These are phyloP conservation scores for Fomitopsis betulina DNA, from an alignment of 1,284 basidiomycete species.

Conservation along the genomic window DNA sequence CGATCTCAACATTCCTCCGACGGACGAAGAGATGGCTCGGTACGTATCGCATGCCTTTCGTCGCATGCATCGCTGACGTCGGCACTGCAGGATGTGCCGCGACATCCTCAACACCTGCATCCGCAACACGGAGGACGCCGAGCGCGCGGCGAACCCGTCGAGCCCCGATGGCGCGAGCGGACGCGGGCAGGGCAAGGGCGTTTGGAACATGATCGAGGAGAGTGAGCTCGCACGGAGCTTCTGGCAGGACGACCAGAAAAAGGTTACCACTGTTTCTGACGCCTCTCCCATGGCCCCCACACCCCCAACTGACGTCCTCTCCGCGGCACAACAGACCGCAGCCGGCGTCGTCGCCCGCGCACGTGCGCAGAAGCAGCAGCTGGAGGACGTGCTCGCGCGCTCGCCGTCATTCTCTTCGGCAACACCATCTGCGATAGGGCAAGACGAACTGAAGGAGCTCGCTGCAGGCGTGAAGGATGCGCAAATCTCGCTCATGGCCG, in stretches of 20 bases:
- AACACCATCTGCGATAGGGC: slow-evolving; percentile 19
- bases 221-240: slow-evolving; percentile 72
- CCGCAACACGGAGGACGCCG: slow-evolving; percentile 85
- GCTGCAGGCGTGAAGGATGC: slow-evolving; percentile 47
- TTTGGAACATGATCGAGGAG: slow-evolving; percentile 80
- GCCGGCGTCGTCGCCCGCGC: slow-evolving; percentile 51
- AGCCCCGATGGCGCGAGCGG: slow-evolving; percentile 27
- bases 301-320: slow-evolving; percentile 22
- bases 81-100: slow-evolving; percentile 53
- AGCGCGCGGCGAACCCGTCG: slow-evolving; percentile 37
- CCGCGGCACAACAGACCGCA: slow-evolving; percentile 38
- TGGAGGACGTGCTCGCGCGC: slow-evolving; percentile 41
- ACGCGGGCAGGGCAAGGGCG: slow-evolving; percentile 51
- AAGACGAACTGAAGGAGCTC: slow-evolving; percentile 31
- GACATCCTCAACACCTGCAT: slow-evolving; percentile 83
- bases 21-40: slow-evolving; percentile 85
- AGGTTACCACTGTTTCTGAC: slow-evolving; percentile 39
- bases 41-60: slow-evolving; percentile 32
- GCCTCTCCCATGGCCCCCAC: slow-evolving; percentile 13
- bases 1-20: slow-evolving; percentile 89
- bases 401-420: slow-evolving; percentile 31
- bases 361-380: slow-evolving; percentile 39
- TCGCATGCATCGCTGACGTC: background rate
- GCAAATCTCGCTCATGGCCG: slow-evolving; percentile 51
- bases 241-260: slow-evolving; percentile 54